Evolutionary conservation across 2,329 filamentous ascomycete genomes (phyloP).

Genomic region (Penicillium sp.): DNA sequence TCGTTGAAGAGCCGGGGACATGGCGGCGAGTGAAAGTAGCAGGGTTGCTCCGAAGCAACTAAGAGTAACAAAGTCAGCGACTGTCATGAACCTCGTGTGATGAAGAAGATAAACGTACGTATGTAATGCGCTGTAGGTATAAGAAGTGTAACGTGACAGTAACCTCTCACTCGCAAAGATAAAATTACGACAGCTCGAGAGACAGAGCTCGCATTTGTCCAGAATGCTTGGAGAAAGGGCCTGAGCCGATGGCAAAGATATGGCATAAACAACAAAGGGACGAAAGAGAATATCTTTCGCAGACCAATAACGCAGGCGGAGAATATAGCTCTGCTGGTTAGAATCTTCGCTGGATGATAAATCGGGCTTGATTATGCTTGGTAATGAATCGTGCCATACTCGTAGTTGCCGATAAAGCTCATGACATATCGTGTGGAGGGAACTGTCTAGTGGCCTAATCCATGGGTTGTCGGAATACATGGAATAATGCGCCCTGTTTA

Average conservation of each 20-base stretch:
- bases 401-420: conserved; percentile 29
- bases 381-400: conserved; percentile 29
- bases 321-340: conserved; percentile 23
- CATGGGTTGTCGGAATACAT: conserved; percentile 20
- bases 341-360: conserved; percentile 15
- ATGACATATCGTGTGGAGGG: conserved; percentile 16
- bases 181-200: conserved; percentile 26
- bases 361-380: conserved; percentile 24
- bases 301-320: conserved; percentile 31
- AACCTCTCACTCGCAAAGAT: neutral
- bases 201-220: conserved; percentile 26
- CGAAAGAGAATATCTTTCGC: conserved; percentile 31
- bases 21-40: neutral
- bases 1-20: neutral
- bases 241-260: conserved; percentile 11
- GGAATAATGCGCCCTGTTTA: conserved; percentile 31
- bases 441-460: conserved; percentile 19
- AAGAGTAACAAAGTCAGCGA: neutral
- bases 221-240: conserved; percentile 19
- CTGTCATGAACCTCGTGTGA: neutral
- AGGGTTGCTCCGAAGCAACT: neutral
- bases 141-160: neutral
- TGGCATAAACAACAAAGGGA: conserved; percentile 29
- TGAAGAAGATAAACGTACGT: neutral
- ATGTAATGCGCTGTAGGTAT: neutral